Percentiles rank a stretch among this genome's conserved stretches.
These are phyloP conservation scores for Crassisporium funariophilum DNA, from an alignment of 768 basidiomycete species.

Conservation along the genomic window DNA sequence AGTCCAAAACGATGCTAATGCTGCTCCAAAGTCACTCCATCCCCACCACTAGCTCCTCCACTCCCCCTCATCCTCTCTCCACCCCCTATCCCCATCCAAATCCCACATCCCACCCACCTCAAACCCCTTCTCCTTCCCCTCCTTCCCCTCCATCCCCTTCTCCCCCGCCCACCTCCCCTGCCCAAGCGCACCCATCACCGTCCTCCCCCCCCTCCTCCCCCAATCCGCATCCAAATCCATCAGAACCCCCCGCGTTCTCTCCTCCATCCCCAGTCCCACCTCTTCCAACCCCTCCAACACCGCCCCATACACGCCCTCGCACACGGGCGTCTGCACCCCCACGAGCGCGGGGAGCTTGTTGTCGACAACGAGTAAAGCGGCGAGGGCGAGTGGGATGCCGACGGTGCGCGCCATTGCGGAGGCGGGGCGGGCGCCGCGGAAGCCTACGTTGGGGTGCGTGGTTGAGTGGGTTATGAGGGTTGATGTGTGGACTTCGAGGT, in stretches of 20 bases:
- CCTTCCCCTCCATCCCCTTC: not conserved
- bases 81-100: slow-evolving; percentile 18
- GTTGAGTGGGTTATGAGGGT: slow-evolving; percentile 64
- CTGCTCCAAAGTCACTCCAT: slow-evolving; percentile 8
- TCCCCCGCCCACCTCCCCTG: not conserved
- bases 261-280: slow-evolving; percentile 53
- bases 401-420: slow-evolving; percentile 94
- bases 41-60: slow-evolving; percentile 11
- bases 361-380: slow-evolving; percentile 70
- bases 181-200: not conserved
- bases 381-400: slow-evolving; percentile 85
- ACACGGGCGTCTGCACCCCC: slow-evolving; percentile 73
- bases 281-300: slow-evolving; percentile 64
- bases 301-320: slow-evolving; percentile 57
- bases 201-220: slow-evolving; percentile 4
- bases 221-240: slow-evolving; percentile 6
- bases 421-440: slow-evolving; percentile 31
- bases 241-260: slow-evolving; percentile 20
- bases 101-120: slow-evolving; percentile 8
- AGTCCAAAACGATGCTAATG: too few relatives aligned
- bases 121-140: too few relatives aligned
- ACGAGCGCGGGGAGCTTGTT: slow-evolving; percentile 45
- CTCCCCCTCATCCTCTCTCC: slow-evolving; percentile 15
- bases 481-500: slow-evolving; percentile 64
- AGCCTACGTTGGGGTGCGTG: slow-evolving; percentile 19